Conservation (phyloP, 352 stramenopile species). For the Chrysophaeum taylorii region DNA sequence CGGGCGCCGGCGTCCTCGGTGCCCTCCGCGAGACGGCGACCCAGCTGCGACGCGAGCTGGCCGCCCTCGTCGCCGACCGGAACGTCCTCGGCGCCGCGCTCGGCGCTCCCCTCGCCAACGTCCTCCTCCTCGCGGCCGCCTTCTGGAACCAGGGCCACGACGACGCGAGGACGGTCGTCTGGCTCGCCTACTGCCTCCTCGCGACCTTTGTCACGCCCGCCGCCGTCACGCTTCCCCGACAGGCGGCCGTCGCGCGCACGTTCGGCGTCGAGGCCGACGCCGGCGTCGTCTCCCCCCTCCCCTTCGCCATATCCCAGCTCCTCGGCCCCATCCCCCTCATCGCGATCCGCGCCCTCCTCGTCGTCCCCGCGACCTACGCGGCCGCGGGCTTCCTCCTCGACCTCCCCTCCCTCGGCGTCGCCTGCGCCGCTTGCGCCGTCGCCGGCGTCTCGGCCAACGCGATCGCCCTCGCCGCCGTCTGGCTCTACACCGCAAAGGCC, state of each 20-base stretch:
- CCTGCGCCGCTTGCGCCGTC: background rate
- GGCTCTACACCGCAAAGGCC: background rate
- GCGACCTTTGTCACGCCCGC: background rate
- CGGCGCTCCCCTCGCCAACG: background rate
- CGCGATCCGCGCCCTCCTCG: background rate
- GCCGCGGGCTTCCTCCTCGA: background rate
- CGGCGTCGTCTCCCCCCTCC: background rate
- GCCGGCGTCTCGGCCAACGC: background rate
- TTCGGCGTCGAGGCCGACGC: background rate
- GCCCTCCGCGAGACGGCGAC: background rate
- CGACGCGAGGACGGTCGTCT: background rate
- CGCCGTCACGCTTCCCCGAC: background rate
- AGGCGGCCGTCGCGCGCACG: background rate
- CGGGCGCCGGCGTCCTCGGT: background rate
- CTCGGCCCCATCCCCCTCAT: background rate
- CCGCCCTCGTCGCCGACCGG: background rate
- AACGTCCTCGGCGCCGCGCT: background rate
- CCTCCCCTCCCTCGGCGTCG: background rate
- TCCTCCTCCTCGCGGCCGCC: background rate
- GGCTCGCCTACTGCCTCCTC: background rate
- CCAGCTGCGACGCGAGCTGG: background rate
- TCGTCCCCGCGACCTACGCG: background rate
- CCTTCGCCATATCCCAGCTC: background rate
- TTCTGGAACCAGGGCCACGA: conserved; percentile 6
- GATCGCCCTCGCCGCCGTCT: background rate